phyloP scores from a whole-genome alignment of 2,329 filamentous ascomycete species.

The Penicillium vulpinum region DNA sequence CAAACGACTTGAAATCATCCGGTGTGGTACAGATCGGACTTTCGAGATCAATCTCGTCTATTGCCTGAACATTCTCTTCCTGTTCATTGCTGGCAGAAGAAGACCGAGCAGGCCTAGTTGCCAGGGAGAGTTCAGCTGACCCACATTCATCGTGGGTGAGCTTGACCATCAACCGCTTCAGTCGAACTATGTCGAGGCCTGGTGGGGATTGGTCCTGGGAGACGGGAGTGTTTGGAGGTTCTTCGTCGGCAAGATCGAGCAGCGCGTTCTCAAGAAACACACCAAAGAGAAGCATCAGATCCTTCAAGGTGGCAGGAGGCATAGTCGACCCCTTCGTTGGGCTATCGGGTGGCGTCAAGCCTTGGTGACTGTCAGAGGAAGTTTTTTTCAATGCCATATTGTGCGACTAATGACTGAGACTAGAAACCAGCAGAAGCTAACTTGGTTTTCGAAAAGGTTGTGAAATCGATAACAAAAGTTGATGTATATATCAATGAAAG shows the following conservation, averaged over 20 bases:
- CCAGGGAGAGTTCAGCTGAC: neutral
- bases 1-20: constrained; percentile 15
- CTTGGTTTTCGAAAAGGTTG: no score
- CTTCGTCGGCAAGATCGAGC: constrained; percentile 3
- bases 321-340: neutral
- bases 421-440: no score
- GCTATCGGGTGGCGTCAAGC: constrained; percentile 7
- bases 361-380: neutral
- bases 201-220: constrained; percentile 8
- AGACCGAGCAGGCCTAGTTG: constrained; percentile 6
- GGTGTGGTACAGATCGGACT: constrained; percentile 14
- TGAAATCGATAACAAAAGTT: no score
- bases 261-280: constrained; percentile 8
- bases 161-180: constrained; percentile 10
- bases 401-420: no score
- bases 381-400: constrained; percentile 2
- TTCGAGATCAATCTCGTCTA: neutral
- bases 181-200: constrained; percentile 6
- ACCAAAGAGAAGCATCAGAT: constrained; percentile 11
- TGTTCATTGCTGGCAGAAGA: constrained; percentile 4
- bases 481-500: no score
- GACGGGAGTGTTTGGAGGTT: constrained; percentile 12
- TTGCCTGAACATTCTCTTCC: constrained; percentile 1
- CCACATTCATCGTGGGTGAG: neutral
- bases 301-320: neutral